Conservation (phyloP, 805 yeast species). For the Candida gorgasii region DNA sequence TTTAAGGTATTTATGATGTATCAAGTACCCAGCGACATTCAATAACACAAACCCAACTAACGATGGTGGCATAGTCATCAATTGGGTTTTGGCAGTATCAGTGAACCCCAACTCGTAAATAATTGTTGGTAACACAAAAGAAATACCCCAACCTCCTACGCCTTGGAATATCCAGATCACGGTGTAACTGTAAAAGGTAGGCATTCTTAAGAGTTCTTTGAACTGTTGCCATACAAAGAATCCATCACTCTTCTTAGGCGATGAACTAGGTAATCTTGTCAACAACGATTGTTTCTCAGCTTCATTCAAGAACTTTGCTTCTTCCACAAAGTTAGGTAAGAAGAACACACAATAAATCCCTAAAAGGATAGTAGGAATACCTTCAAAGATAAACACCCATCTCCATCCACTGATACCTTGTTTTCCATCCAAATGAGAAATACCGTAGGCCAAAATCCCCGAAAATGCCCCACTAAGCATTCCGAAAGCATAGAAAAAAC, state of each 20-base stretch:
- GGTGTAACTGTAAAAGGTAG: conserved; percentile 17
- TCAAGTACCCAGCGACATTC: conserved; percentile 13
- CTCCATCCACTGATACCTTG: conserved; percentile 14
- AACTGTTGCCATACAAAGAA: conserved; percentile 12
- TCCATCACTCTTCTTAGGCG: conserved; percentile 14
- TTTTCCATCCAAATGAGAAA: conserved; percentile 15
- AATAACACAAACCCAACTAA: conserved; percentile 15
- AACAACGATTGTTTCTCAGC: conserved; percentile 12
- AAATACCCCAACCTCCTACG: conserved; percentile 20
- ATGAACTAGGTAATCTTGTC: conserved; percentile 11
- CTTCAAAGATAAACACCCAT: conserved; percentile 18
- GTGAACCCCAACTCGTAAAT: conserved; percentile 22
- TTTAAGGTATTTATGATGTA: conserved; percentile 12
- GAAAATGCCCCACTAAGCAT: conserved; percentile 22
- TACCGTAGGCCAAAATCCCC: conserved; percentile 23
- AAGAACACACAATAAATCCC: conserved; percentile 12
- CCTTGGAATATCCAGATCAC: conserved; percentile 19
- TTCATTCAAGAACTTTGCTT: conserved; percentile 13
- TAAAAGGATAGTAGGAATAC: conserved; percentile 14
- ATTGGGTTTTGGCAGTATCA: conserved; percentile 20
- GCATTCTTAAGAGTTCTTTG: conserved; percentile 13
- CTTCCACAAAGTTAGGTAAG: conserved; percentile 17
- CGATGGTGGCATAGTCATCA: conserved; percentile 21
- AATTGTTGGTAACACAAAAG: conserved; percentile 21
- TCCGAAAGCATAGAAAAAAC: conserved; percentile 22